phyloP scores from a whole-genome alignment of 192 early-diverging fungal genomes.

The Umbelopsis vinacea region DNA sequence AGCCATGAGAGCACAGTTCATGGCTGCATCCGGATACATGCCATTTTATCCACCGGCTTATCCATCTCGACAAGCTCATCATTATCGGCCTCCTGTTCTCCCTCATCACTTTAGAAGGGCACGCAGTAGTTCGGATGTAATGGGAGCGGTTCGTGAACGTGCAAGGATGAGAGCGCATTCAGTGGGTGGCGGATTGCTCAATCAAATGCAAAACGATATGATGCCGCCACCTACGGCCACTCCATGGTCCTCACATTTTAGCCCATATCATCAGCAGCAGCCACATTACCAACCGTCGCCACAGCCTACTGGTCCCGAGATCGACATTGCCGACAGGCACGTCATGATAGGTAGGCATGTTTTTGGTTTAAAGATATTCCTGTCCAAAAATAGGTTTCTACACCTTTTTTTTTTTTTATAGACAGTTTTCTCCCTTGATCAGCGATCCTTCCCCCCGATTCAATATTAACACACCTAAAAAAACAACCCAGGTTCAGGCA shows the following conservation, averaged over 20 bases:
- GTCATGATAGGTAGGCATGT: constrained; percentile 18
- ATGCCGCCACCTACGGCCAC: constrained; percentile 15
- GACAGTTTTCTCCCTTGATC: background rate
- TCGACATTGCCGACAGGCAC: constrained; percentile 21
- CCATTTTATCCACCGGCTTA: constrained; percentile 16
- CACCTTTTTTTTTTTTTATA: background rate
- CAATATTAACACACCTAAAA: too few species aligned
- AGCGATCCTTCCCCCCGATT: background rate
- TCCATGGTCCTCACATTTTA: constrained; percentile 13
- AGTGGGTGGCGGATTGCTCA: constrained; percentile 1
- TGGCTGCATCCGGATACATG: constrained; percentile 17
- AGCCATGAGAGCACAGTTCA: constrained; percentile 32
- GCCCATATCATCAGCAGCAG: constrained; percentile 21
- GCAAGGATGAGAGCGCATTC: constrained; percentile 16
- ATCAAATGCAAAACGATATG: constrained; percentile 13
- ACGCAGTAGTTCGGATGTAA: constrained; percentile 33
- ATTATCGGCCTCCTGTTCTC: constrained; percentile 2
- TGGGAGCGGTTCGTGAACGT: constrained; percentile 13
- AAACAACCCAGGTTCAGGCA: background rate
- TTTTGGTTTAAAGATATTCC: background rate
- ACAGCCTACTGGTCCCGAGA: constrained; percentile 10
- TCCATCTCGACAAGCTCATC: constrained; percentile 1
- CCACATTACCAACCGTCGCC: constrained; percentile 10
- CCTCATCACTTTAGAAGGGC: constrained; percentile 31
- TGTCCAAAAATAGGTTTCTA: constrained; percentile 5